These are phyloP conservation scores for Leccinum longicurvipes DNA, from an alignment of 768 basidiomycete species.

Conservation along the genomic window DNA sequence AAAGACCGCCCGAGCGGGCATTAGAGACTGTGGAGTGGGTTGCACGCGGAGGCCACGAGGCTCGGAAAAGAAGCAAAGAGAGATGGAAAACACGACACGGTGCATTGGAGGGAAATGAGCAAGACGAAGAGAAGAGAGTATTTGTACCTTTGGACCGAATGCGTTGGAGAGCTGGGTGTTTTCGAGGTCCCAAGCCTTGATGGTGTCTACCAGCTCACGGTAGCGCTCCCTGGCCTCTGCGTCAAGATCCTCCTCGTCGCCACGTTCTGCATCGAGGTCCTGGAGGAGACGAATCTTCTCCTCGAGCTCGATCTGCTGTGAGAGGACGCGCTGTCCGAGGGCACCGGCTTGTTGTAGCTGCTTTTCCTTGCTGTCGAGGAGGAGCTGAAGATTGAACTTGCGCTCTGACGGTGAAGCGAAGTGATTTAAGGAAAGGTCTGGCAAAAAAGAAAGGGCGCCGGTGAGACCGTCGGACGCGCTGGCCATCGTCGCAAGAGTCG, in stretches of 20 bases:
- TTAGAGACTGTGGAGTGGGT: no score
- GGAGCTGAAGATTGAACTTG: conserved; percentile 58
- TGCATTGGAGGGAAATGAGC: neutral
- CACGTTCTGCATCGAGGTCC: conserved; percentile 61
- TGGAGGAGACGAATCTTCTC: conserved; percentile 81
- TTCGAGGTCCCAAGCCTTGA: conserved; percentile 75
- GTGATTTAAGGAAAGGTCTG: conserved; percentile 39
- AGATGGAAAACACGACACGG: neutral
- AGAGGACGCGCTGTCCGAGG: conserved; percentile 89
- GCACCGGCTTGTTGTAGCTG: conserved; percentile 90
- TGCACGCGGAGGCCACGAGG: conserved; percentile 16
- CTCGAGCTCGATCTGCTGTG: conserved; percentile 92
- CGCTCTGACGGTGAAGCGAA: conserved; percentile 56
- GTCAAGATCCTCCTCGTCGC: conserved; percentile 62
- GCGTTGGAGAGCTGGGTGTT: conserved; percentile 72
- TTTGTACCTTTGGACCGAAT: conserved; percentile 62
- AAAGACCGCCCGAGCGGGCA: no score
- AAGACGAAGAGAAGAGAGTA: conserved; percentile 2
- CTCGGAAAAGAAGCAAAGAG: neutral
- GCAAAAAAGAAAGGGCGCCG: conserved; percentile 32
- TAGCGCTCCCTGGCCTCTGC: conserved; percentile 68
- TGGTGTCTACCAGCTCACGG: conserved; percentile 70
- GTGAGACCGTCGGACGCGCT: conserved; percentile 37
- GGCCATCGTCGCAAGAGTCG: conserved; percentile 32
- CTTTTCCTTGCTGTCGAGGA: conserved; percentile 87